These are phyloP conservation scores for Oropetium thomaeum DNA, from an alignment of 176 grass and related monocot species.

Conservation along the genomic window DNA sequence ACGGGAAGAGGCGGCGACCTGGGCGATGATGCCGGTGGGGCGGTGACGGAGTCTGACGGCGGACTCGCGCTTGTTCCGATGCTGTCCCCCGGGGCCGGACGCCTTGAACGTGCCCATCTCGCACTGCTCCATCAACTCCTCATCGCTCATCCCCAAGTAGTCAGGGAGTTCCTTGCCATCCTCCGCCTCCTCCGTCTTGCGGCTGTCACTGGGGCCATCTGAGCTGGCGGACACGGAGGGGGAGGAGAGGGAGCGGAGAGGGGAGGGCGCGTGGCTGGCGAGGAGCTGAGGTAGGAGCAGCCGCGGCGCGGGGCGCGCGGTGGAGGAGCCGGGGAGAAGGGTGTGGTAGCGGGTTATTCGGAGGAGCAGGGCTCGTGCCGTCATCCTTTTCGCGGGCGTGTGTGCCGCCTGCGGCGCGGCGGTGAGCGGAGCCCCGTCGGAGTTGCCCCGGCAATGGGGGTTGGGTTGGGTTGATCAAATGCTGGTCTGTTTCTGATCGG, in stretches of 20 bases:
- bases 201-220: constrained; percentile 1
- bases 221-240: constrained; percentile 38
- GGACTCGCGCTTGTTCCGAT: constrained; percentile 97
- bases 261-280: constrained; percentile 5
- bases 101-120: constrained; percentile 85
- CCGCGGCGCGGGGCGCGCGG: background rate
- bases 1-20: constrained; percentile 32
- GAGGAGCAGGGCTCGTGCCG: constrained; percentile 56
- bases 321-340: background rate
- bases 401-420: background rate
- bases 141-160: constrained; percentile 66
- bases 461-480: background rate
- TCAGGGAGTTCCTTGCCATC: background rate
- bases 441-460: background rate
- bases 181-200: background rate
- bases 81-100: constrained; percentile 85
- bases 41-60: constrained; percentile 75
- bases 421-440: constrained; percentile 4
- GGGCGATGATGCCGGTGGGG: constrained; percentile 81
- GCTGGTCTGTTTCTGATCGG: background rate
- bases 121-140: constrained; percentile 78
- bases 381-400: constrained; percentile 29
- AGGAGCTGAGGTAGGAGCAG: background rate
- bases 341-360: constrained; percentile 39
- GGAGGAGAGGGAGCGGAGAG: constrained; percentile 24